Conservation (phyloP, 73 alveolate species). For the Paramecium bursaria region DNA sequence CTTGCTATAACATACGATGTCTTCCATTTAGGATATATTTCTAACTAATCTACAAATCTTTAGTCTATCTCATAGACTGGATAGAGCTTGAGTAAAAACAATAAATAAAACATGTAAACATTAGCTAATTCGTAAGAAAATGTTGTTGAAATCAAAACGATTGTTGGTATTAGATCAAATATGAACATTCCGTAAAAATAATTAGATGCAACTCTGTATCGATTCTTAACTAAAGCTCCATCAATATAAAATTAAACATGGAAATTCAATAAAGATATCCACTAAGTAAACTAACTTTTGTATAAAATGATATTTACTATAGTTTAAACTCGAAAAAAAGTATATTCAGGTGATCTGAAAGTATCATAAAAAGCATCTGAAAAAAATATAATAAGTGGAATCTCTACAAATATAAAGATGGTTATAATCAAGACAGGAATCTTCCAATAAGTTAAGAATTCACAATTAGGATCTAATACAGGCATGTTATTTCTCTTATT, state of each 20-base stretch:
- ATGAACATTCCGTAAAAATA: conserved; percentile 33
- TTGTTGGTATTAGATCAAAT: conserved; percentile 41
- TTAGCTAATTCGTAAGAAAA: conserved; percentile 33
- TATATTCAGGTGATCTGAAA: conserved; percentile 23
- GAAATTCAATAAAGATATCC: conserved; percentile 59
- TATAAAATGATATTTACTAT: conserved; percentile 3
- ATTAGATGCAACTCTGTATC: conserved; percentile 39
- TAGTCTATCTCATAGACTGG: conserved; percentile 55
- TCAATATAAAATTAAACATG: conserved; percentile 39
- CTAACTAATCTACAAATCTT: conserved; percentile 44
- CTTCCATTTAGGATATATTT: conserved; percentile 58
- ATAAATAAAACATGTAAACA: conserved; percentile 9
- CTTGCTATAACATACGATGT: conserved; percentile 28
- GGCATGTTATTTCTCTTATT: too few relatives aligned
- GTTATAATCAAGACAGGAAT: conserved; percentile 38
- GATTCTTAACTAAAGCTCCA: conserved; percentile 52
- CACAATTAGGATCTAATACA: conserved; percentile 46
- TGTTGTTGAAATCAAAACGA: conserved; percentile 11
- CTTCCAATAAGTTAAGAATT: conserved; percentile 39
- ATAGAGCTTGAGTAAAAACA: conserved; percentile 28
- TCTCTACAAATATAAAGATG: conserved; percentile 24
- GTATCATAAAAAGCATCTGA: conserved; percentile 53
- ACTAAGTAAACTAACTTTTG: conserved; percentile 2
- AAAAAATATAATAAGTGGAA: conserved; percentile 45
- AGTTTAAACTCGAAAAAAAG: neutral